Evolutionary conservation across 2,329 filamentous ascomycete genomes (phyloP), one percentile per base, ranked within the genome.

Genomic region (Hypomyces perniciosus): DNA sequence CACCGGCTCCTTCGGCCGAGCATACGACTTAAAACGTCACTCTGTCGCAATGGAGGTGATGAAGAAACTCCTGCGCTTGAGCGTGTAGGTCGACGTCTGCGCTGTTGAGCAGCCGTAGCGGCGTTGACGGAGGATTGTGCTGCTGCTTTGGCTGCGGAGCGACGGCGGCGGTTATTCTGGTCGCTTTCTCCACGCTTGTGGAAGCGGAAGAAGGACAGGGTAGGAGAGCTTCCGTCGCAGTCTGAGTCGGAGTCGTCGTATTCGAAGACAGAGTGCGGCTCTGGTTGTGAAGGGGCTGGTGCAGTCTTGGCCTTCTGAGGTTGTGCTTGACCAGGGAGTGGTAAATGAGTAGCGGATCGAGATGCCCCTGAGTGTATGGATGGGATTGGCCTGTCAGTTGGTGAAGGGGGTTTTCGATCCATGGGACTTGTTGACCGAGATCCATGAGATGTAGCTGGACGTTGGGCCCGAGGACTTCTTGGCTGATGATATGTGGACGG

Each of bases 201-300:
- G 51, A 78, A 69, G 13, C 72, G 69, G 42, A 74, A 73, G 48
- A 76, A 73, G 13, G 73, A 65, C 4, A 68, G 65, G n/a, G 56
- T 52, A 3, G 50, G 55, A 31, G 50, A 50, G 8, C 30, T 37
- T 12, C 53, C 54, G 5, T 65, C 62, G 6, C 59, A 61, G 42
- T 75, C 72, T 10, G 62, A 62, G 52, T 78, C 74, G 4, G 72
- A 72, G 58, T 78, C 74, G 10, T 78, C 74, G 9, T 68, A 57
- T 40, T 78, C 76, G 54, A 79, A 79, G 27, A 78, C 70, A 2
- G 75, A 78, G n/a, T 57, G 56, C 9, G 59, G 59, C 38, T 69
- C 61, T 8, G 59, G 56, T 20, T 20, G 20, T 20, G 20, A 20
- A 20, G 20, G 20, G 20, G 20, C 3, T 20, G 20, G 20, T 20